Percentiles rank a stretch among this genome's conserved stretches.
Conservation (phyloP, 108 stramenopile genomes). For the Discostella pseudostelligera region DNA sequence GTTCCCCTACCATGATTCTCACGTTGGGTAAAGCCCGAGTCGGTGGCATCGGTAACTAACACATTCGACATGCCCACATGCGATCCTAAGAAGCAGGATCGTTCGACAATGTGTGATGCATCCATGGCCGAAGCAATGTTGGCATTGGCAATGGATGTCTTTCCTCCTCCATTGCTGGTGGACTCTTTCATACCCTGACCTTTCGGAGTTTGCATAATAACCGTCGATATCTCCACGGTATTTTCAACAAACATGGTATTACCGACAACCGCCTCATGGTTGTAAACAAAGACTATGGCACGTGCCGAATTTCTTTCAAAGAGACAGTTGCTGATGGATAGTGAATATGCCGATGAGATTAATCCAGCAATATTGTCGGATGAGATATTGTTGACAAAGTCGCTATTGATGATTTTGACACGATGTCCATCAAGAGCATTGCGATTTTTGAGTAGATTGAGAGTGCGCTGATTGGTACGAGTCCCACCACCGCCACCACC, state of each 20-base stretch:
- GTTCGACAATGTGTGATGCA: slow-evolving; percentile 31
- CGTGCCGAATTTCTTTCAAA: slow-evolving; percentile 25
- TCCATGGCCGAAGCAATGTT: not conserved
- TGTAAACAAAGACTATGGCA: slow-evolving; percentile 43
- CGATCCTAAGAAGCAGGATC: slow-evolving; percentile 39
- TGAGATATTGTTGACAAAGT: slow-evolving; percentile 31
- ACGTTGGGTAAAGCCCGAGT: slow-evolving; percentile 26
- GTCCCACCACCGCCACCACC: slow-evolving; percentile 2
- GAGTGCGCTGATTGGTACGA: not conserved
- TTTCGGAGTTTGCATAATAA: slow-evolving; percentile 26
- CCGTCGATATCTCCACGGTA: slow-evolving; percentile 27
- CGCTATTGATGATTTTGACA: slow-evolving; percentile 28
- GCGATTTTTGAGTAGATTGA: slow-evolving; percentile 15
- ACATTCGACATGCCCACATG: slow-evolving; percentile 42
- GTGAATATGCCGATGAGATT: slow-evolving; percentile 36
- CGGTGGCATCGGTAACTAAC: slow-evolving; percentile 21
- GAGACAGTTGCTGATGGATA: slow-evolving; percentile 25
- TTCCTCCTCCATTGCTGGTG: too few species aligned
- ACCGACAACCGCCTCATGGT: slow-evolving; percentile 32
- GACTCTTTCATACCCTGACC: not conserved
- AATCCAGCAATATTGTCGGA: slow-evolving; percentile 24
- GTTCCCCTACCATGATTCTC: slow-evolving; percentile 38
- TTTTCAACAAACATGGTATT: slow-evolving; percentile 37
- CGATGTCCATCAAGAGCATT: slow-evolving; percentile 34
- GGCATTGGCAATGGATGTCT: not conserved